These are phyloP conservation scores for Penicillium dipodomyicola DNA, from an alignment of 495 filamentous ascomycete genomes.

Conservation along the genomic window DNA sequence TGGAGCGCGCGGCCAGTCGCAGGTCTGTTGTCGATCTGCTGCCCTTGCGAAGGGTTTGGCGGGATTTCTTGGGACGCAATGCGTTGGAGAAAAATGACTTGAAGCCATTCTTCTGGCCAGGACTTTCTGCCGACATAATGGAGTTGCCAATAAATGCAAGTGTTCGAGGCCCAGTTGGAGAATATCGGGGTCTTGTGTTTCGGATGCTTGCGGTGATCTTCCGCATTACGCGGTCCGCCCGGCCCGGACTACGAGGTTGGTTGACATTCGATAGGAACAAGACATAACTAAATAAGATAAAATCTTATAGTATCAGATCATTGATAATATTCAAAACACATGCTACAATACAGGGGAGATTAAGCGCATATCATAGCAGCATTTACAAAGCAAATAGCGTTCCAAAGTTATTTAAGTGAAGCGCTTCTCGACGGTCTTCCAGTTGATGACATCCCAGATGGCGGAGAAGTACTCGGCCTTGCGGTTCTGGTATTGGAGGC, in stretches of 20 bases:
- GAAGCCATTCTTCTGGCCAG: conserved; percentile 37
- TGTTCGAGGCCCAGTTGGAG: conserved; percentile 1
- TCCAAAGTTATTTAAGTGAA: conserved; percentile 44
- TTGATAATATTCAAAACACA: conserved; percentile 9
- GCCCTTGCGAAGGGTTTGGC: conserved; percentile 45
- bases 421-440: conserved; percentile 89
- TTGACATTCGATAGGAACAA: not conserved
- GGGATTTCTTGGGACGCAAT: conserved; percentile 47
- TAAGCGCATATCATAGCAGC: conserved; percentile 4
- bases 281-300: not conserved
- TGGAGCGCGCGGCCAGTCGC: conserved; percentile 27
- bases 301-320: not conserved
- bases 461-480: conserved; percentile 98
- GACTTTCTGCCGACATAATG: conserved; percentile 38
- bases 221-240: conserved; percentile 11
- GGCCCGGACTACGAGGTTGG: conserved; percentile 1
- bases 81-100: conserved; percentile 36
- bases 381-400: conserved; percentile 7
- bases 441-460: conserved; percentile 98
- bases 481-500: conserved; percentile 95
- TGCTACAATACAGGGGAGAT: conserved; percentile 25
- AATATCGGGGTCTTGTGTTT: not conserved
- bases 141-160: not conserved
- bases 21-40: conserved; percentile 36
- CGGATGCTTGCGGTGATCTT: conserved; percentile 9